Conservation (phyloP, 2,329 filamentous ascomycete species). For the Pyricularia grisea region DNA sequence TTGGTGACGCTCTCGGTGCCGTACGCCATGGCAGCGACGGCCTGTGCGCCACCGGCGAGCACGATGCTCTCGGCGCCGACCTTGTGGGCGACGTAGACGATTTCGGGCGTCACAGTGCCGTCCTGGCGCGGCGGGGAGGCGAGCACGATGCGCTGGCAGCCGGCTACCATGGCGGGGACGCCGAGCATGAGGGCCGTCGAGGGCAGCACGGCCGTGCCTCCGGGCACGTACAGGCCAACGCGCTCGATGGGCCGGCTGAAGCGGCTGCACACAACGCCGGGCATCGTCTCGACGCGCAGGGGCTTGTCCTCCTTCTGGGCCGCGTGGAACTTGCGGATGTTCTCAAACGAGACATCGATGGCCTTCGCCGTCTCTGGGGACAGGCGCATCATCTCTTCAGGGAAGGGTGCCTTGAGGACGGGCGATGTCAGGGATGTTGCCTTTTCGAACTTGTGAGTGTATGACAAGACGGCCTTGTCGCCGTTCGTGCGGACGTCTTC, state of each 20-base stretch:
- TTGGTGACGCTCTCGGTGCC: slow-evolving; percentile 90
- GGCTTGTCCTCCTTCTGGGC: slow-evolving; percentile 81
- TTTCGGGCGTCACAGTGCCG: slow-evolving; percentile 87
- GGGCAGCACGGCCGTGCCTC: slow-evolving; percentile 92
- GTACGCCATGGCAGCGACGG: slow-evolving; percentile 93
- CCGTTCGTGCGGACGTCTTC: slow-evolving; percentile 75
- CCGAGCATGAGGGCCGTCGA: slow-evolving; percentile 97
- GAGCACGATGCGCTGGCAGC: slow-evolving; percentile 89
- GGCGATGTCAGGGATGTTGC: slow-evolving; percentile 84
- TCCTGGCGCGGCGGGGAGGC: slow-evolving; percentile 86
- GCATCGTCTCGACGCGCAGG: slow-evolving; percentile 91
- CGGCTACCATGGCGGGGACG: slow-evolving; percentile 94
- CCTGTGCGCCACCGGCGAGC: slow-evolving; percentile 89
- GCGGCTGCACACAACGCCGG: slow-evolving; percentile 86
- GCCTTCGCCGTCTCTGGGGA: slow-evolving; percentile 73
- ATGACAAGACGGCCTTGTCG: slow-evolving; percentile 80
- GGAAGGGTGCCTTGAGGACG: slow-evolving; percentile 84
- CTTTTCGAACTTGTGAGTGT: slow-evolving; percentile 97
- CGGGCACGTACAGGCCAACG: slow-evolving; percentile 93
- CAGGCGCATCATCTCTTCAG: slow-evolving; percentile 75
- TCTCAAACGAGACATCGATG: slow-evolving; percentile 91
- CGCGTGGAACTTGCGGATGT: slow-evolving; percentile 88
- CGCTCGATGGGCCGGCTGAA: slow-evolving; percentile 89
- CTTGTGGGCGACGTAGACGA: slow-evolving; percentile 96
- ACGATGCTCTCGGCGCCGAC: slow-evolving; percentile 94